phyloP scores from a whole-genome alignment of 805 yeast genomes.

The Saturnispora diversa region DNA sequence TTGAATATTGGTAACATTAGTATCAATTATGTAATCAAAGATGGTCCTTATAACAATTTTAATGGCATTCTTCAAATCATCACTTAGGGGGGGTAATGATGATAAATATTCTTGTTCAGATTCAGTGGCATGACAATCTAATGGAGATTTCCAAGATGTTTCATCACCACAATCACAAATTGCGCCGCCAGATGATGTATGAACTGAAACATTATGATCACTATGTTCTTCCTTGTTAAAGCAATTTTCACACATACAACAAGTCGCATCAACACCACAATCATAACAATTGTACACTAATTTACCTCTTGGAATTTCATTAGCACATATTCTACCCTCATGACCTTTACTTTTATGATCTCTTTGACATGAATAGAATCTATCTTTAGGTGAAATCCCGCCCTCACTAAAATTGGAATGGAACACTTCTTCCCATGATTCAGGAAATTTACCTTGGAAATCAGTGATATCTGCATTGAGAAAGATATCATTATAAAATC shows the following conservation, averaged over 20 bases:
- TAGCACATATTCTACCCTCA: slow-evolving; percentile 60
- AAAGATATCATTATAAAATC: slow-evolving; percentile 11
- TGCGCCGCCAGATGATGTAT: slow-evolving; percentile 44
- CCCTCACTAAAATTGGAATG: slow-evolving; percentile 10
- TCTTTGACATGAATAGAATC: slow-evolving; percentile 19
- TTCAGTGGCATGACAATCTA: slow-evolving; percentile 39
- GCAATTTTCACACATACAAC: slow-evolving; percentile 69
- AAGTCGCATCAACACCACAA: slow-evolving; percentile 71
- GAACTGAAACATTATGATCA: slow-evolving; percentile 54
- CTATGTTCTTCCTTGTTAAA: slow-evolving; percentile 62
- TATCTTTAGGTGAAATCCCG: slow-evolving; percentile 13
- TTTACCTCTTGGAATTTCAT: slow-evolving; percentile 51
- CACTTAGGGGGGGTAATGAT: slow-evolving; percentile 14
- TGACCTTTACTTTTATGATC: slow-evolving; percentile 32
- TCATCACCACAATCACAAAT: slow-evolving; percentile 71
- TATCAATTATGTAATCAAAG: slow-evolving; percentile 36
- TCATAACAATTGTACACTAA: slow-evolving; percentile 66
- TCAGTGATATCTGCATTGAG: slow-evolving; percentile 1
- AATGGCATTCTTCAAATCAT: slow-evolving; percentile 18
- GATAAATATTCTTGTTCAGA: slow-evolving; percentile 9
- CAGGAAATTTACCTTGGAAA: slow-evolving; percentile 18
- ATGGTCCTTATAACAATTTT: slow-evolving; percentile 25
- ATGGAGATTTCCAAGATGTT: slow-evolving; percentile 47
- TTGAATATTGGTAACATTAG: slow-evolving; percentile 30
- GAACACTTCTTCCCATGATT: slow-evolving; percentile 21